Percentiles rank a stretch among this genome's conserved stretches.
phyloP scores from a whole-genome alignment of 2,329 filamentous ascomycete genomes.

The Clonostachys sp. region DNA sequence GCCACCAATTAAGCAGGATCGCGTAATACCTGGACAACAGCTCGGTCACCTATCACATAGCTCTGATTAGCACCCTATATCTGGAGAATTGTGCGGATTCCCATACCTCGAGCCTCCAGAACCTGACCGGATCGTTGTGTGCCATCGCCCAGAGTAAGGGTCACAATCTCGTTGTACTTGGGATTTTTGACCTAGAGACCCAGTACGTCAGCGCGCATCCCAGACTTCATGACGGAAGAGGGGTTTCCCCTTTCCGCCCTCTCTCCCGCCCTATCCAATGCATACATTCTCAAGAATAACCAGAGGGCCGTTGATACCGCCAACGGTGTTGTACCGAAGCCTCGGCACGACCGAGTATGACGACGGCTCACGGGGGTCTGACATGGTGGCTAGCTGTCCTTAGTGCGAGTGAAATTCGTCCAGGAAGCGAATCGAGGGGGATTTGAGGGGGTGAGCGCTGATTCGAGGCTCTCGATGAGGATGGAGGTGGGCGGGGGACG shows the following conservation, averaged over 20 bases:
- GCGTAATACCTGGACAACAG: slow-evolving; percentile 79
- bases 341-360: slow-evolving; percentile 56
- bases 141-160: slow-evolving; percentile 91
- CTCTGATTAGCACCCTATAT: neutral
- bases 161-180: slow-evolving; percentile 96
- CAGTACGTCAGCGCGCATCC: slow-evolving; percentile 11
- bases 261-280: neutral
- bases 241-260: neutral
- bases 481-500: neutral
- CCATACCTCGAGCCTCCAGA: slow-evolving; percentile 89
- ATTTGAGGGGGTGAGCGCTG: neutral
- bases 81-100: neutral
- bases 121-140: slow-evolving; percentile 92
- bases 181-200: slow-evolving; percentile 84
- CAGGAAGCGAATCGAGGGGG: slow-evolving; percentile 2
- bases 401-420: neutral
- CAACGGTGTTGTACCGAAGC: slow-evolving; percentile 95
- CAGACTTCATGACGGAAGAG: neutral
- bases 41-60: slow-evolving; percentile 68
- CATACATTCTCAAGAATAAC: slow-evolving; percentile 93
- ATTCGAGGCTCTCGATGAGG: neutral
- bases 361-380: slow-evolving; percentile 53
- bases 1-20: neutral
- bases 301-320: slow-evolving; percentile 94
- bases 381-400: slow-evolving; percentile 29